Base-by-base conservation (phyloP, 148 eudicot genomes). In the Fallopia convolvulus region DNA sequence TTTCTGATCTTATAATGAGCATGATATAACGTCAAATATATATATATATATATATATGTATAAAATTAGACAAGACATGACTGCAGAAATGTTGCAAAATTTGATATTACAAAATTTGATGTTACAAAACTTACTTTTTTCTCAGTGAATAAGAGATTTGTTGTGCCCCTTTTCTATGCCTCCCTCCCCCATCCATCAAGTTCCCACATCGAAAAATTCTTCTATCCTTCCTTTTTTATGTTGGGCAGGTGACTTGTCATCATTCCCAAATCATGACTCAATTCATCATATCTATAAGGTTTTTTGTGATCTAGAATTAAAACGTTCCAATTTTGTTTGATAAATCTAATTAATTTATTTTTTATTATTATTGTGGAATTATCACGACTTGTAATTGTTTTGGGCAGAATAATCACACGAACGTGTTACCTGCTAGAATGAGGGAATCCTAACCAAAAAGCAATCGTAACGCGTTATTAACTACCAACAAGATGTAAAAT, bases 121-220 rank as follows among this genome's bases (percentile, higher is more conserved):
- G 66, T 56, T 18, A 76, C 48, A 50, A 56, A 56, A 8, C 72
- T n/a, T 36, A 21, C 32, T 66, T 36, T 66, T 66, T 36, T 10
- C 44, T 32, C 70, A 20, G 30, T 47, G 13, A 14, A 21, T 41
- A 32, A 63, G 40, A 63, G 40, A 63, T 63, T 11, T 63, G 17
- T 41, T 63, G 30, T 32, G 70, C 40, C 23, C 60, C 60, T 15
- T 53, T 20, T 55, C 61, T 20, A 48, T 12, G 52, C 5, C 56
- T 52, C n/a, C 66, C 66, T 21, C 70, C 40, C 70, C 70, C 14
- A 63, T 63, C 70, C 70, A 63, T 63, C 70, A 63, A 63, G 40
- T 63, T 13, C 40, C 72, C 44, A 33, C 72, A 33, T 66, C 72
- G 20, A 66, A 66, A 66, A 66, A 66, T 66, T 66, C 72, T 32